Conservation (phyloP, 2,329 filamentous ascomycete genomes). For the Claviceps spartinae region DNA sequence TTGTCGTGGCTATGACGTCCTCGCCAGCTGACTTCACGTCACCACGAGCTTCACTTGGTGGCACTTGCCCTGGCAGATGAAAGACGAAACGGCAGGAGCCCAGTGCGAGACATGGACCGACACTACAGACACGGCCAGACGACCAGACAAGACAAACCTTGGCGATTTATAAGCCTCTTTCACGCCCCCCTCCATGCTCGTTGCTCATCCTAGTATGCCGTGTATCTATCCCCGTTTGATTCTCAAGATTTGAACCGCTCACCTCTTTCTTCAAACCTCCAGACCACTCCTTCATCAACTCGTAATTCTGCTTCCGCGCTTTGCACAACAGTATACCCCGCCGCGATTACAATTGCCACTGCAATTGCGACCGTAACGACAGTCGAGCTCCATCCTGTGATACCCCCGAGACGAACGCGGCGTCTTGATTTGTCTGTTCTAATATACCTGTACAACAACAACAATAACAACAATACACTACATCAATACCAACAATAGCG, state of each 20-base stretch:
- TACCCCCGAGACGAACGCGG: slow-evolving; percentile 12
- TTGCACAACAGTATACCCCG: slow-evolving; percentile 7
- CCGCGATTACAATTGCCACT: slow-evolving; percentile 9
- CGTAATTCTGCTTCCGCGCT: slow-evolving; percentile 4
- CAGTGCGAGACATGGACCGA: not conserved
- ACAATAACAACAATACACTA: not conserved
- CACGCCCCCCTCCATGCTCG: slow-evolving; percentile 1
- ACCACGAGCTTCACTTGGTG: slow-evolving; percentile 10
- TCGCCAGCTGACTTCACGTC: slow-evolving; percentile 12
- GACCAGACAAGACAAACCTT: not conserved
- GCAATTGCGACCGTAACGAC: too few species aligned
- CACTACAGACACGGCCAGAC: not conserved
- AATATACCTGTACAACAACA: not conserved
- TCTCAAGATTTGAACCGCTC: too few species aligned
- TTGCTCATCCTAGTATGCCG: too few species aligned
- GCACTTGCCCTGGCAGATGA: not conserved
- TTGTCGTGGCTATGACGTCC: slow-evolving; percentile 18
- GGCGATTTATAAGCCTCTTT: slow-evolving; percentile 3
- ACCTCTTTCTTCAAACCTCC: too few species aligned
- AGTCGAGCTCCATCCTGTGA: slow-evolving; percentile 13
- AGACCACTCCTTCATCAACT: too few species aligned
- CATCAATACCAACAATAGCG: not conserved
- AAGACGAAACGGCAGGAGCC: not conserved
- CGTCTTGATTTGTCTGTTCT: not conserved
- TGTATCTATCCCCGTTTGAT: slow-evolving; percentile 3